Evolutionary conservation across 2,329 filamentous ascomycete species (phyloP), one percentile per base, ranked within the genome.

Genomic region (Alternaria sp.): DNA sequence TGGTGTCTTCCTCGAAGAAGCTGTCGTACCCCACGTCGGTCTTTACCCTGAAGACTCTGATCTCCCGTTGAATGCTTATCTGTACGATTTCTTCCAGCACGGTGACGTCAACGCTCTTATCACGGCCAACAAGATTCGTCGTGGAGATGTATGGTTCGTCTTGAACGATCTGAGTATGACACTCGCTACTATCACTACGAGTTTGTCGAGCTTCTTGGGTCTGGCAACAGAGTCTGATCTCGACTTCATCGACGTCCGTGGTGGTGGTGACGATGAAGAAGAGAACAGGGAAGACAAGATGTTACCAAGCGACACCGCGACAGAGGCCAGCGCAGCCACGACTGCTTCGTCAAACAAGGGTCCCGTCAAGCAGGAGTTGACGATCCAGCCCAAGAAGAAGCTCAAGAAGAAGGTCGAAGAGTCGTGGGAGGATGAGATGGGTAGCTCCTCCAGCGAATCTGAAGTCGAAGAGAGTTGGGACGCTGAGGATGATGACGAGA

Each of bases 61-160:
- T 3, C 81, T 83, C 12, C 85, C 85, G 0, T 81, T 88, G 61
- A 92, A 92, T 65, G 87, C 88, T 0, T 91, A 91, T 70, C 78
- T 94, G 0, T 87, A 89, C 61, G 90, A 94, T 75, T 94, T 93
- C 77, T 93, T 87, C 82, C 91, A 88, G 75, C 88, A 94, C 67
- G 91, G 90, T 4, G 86, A 89, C 69, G 74, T 88, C 22, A 73
- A 81, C 1, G 84, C 87, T 0, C 79, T 94, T 3, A 85, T 86
- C 12, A 79, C 76, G 0, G 89, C 88, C 30, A 94, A 94, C 71
- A 82, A 84, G 3, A 88, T 94, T 70, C 86, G 86, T 44, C 79
- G 81, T 1, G 85, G 86, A 5, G 89, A 93, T 47, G 83, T 92
- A 8, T 94, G 91, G 91, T 93, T 90, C 69, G 72, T 85, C 2